Percentiles rank a stretch among this genome's conserved stretches.
Evolutionary conservation across 805 yeast species (phyloP).

Genomic region (Spathaspora arborariae): DNA sequence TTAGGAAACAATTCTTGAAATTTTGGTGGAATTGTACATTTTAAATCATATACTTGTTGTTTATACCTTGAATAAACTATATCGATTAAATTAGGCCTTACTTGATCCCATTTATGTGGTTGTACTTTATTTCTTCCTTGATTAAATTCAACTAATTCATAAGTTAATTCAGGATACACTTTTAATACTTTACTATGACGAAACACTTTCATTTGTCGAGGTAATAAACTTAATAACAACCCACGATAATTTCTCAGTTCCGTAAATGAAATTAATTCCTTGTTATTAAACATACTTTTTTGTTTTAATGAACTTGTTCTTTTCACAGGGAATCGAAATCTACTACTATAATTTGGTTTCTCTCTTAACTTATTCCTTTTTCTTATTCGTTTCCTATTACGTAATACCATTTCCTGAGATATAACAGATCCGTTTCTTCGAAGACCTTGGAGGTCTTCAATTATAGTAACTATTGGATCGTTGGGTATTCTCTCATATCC

Average conservation of each 20-base stretch:
- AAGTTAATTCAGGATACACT: constrained; percentile 13
- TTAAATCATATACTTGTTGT: constrained; percentile 20
- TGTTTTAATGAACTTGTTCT: constrained; percentile 33
- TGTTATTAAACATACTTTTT: constrained; percentile 15
- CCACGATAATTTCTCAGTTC: constrained; percentile 14
- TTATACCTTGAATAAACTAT: constrained; percentile 27
- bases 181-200: constrained; percentile 15
- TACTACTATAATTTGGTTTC: constrained; percentile 10
- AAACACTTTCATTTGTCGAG: constrained; percentile 23
- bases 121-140: background rate
- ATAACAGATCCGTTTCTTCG: constrained; percentile 24
- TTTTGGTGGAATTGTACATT: constrained; percentile 14
- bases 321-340: constrained; percentile 32
- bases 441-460: constrained; percentile 8
- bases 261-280: constrained; percentile 18
- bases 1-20: constrained; percentile 28
- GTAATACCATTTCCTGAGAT: constrained; percentile 27
- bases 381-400: constrained; percentile 27
- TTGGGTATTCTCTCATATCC: background rate
- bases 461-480: constrained; percentile 24
- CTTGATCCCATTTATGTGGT: background rate
- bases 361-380: constrained; percentile 22
- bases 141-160: background rate
- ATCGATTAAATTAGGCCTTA: constrained; percentile 6
- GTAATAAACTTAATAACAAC: constrained; percentile 26